Conservation (phyloP, 2,329 filamentous ascomycete species). For the Claviceps sp. region DNA sequence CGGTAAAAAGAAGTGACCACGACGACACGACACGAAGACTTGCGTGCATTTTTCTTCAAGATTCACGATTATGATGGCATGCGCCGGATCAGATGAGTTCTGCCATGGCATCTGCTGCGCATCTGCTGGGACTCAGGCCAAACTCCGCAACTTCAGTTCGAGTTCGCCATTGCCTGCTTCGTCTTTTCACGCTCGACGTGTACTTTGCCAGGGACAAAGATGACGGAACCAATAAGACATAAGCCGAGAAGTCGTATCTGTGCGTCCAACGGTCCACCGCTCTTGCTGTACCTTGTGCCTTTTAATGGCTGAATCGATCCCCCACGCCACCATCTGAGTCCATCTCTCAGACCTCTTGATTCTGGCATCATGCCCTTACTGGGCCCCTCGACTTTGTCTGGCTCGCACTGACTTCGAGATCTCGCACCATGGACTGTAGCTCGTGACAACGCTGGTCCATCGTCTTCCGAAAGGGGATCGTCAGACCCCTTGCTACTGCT, state of each 20-base stretch:
- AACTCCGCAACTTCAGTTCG: too few relatives aligned
- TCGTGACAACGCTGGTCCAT: conserved; percentile 1
- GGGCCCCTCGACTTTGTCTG: background rate
- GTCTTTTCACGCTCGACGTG: too few relatives aligned
- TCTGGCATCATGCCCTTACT: too few relatives aligned
- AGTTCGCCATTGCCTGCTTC: too few relatives aligned
- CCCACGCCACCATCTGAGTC: background rate
- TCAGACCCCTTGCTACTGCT: background rate
- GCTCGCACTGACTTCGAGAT: background rate
- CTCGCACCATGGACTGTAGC: background rate
- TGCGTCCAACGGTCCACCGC: background rate
- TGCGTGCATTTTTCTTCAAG: background rate
- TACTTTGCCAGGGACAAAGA: too few relatives aligned
- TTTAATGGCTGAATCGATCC: background rate
- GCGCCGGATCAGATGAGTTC: too few relatives aligned
- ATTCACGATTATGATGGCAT: too few relatives aligned
- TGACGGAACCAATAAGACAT: too few relatives aligned
- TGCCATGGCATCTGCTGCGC: too few relatives aligned
- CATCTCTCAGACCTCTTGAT: background rate
- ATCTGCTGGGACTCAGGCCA: too few relatives aligned
- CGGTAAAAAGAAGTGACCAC: background rate
- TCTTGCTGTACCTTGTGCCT: background rate
- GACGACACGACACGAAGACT: background rate
- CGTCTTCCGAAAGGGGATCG: background rate
- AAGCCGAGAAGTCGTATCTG: background rate